Percentiles rank a stretch among this genome's conserved stretches.
Evolutionary conservation across 352 stramenopile genomes (phyloP).

Genomic region (Globisporangium cylindrosporum): DNA sequence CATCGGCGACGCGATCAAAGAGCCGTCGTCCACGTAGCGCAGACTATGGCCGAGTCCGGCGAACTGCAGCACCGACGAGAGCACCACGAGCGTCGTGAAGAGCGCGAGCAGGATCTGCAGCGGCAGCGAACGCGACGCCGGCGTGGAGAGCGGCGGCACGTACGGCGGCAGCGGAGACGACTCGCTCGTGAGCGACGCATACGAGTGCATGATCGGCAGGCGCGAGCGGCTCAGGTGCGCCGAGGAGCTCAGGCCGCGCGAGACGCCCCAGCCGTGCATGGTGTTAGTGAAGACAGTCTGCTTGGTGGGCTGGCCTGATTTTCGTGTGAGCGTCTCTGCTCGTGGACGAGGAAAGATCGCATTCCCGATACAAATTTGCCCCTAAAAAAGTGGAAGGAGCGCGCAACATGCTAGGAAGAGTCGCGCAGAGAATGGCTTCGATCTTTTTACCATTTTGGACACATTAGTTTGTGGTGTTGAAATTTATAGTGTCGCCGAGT

Average conservation of each 20-base stretch:
- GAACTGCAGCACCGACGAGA: slow-evolving; percentile 25
- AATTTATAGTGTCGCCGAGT: neutral
- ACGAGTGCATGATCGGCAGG: slow-evolving; percentile 22
- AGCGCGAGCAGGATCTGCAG: slow-evolving; percentile 33
- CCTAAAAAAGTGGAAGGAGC: neutral
- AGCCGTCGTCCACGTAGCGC: slow-evolving; percentile 9
- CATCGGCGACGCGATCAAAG: neutral
- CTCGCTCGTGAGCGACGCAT: slow-evolving; percentile 13
- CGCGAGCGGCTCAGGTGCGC: slow-evolving; percentile 17
- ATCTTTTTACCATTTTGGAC: neutral
- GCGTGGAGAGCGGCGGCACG: slow-evolving; percentile 20
- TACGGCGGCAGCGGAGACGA: slow-evolving; percentile 18
- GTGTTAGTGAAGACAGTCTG: neutral
- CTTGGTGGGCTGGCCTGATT: neutral
- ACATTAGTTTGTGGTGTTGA: neutral
- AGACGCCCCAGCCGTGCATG: slow-evolving; percentile 21
- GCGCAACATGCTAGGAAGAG: neutral
- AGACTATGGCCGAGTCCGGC: slow-evolving; percentile 22
- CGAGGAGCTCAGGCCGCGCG: slow-evolving; percentile 16
- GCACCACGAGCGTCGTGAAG: slow-evolving; percentile 29
- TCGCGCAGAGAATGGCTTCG: neutral
- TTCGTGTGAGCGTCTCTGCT: too few relatives aligned
- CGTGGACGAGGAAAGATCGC: too few relatives aligned
- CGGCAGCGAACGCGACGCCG: slow-evolving; percentile 29
- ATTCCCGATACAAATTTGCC: too few relatives aligned